phyloP scores from a whole-genome alignment of 2,329 filamentous ascomycete species.

The Byssothecium circinans region DNA sequence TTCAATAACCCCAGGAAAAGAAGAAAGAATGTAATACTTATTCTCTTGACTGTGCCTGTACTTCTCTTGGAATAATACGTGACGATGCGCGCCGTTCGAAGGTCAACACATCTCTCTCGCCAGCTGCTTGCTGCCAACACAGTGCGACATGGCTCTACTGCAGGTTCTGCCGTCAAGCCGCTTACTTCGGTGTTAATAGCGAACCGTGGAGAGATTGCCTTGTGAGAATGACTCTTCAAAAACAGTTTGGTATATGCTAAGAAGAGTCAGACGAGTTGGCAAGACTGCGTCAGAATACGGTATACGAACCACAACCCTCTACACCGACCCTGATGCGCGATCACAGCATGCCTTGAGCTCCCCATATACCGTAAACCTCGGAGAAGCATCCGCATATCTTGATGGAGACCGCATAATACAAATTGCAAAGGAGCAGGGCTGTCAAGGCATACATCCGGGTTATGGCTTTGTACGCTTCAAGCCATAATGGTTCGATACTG shows the following conservation, averaged over 20 bases:
- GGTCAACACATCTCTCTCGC: slow-evolving; percentile 37
- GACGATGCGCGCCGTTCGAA: slow-evolving; percentile 41
- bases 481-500: not conserved
- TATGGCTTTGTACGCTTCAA: slow-evolving; percentile 72
- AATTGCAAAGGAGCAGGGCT: slow-evolving; percentile 81
- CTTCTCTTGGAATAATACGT: slow-evolving; percentile 12
- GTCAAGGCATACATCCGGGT: slow-evolving; percentile 89
- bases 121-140: slow-evolving; percentile 36
- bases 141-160: slow-evolving; percentile 33
- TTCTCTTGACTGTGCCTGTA: slow-evolving; percentile 3
- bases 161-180: slow-evolving; percentile 38
- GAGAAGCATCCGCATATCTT: slow-evolving; percentile 81
- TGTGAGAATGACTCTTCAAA: slow-evolving; percentile 51
- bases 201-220: slow-evolving; percentile 93
- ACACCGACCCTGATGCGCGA: slow-evolving; percentile 85
- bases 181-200: slow-evolving; percentile 85
- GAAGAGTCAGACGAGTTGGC: slow-evolving; percentile 67
- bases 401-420: slow-evolving; percentile 91
- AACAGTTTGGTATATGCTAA: slow-evolving; percentile 6
- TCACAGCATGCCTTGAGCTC: slow-evolving; percentile 88
- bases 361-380: slow-evolving; percentile 80
- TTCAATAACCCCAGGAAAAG: slow-evolving; percentile 11
- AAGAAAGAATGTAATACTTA: slow-evolving; percentile 4
- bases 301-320: slow-evolving; percentile 90
- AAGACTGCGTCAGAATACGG: slow-evolving; percentile 85